These are phyloP conservation scores for Mycena venus DNA, from an alignment of 768 basidiomycete genomes.

Conservation along the genomic window DNA sequence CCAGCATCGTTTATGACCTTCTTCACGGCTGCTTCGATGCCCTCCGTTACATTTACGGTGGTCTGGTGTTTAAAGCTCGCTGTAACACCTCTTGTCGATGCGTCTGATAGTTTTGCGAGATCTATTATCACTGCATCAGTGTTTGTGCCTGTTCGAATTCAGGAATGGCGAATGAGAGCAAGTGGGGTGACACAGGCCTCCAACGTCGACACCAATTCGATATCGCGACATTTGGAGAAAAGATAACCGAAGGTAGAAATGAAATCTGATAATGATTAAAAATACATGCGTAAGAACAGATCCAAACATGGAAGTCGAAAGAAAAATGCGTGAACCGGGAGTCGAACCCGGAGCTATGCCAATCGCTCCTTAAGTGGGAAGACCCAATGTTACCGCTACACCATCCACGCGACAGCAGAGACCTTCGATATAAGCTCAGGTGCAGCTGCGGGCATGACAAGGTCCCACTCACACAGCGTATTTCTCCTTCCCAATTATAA, in stretches of 20 bases:
- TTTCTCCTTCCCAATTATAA: too few relatives aligned
- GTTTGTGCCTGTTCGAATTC: slow-evolving; percentile 47
- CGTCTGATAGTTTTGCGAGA: slow-evolving; percentile 40
- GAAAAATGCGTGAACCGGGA: slow-evolving; percentile 62
- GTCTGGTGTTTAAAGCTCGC: slow-evolving; percentile 65
- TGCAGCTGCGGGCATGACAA: too few relatives aligned
- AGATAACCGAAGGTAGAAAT: too few relatives aligned
- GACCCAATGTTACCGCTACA: slow-evolving; percentile 92
- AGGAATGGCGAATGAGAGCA: not conserved
- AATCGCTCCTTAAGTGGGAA: slow-evolving; percentile 82
- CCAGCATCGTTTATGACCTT: slow-evolving; percentile 56
- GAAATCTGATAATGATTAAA: too few relatives aligned
- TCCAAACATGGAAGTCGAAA: too few relatives aligned
- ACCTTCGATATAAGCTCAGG: too few relatives aligned
- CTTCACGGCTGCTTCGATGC: slow-evolving; percentile 67
- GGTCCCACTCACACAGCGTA: too few relatives aligned
- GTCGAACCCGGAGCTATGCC: slow-evolving; percentile 73
- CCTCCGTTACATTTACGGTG: slow-evolving; percentile 68
- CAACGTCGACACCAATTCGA: slow-evolving; percentile 51
- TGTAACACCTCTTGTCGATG: slow-evolving; percentile 50
- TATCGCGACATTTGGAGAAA: slow-evolving; percentile 32
- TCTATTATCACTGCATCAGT: slow-evolving; percentile 52
- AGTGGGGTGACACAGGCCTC: slow-evolving; percentile 30
- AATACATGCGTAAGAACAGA: too few relatives aligned
- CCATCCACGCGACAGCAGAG: too few relatives aligned